Evolutionary conservation across 352 stramenopile genomes (phyloP), one percentile per base, ranked within the genome.

Genomic region (Phytopythium boreale): DNA sequence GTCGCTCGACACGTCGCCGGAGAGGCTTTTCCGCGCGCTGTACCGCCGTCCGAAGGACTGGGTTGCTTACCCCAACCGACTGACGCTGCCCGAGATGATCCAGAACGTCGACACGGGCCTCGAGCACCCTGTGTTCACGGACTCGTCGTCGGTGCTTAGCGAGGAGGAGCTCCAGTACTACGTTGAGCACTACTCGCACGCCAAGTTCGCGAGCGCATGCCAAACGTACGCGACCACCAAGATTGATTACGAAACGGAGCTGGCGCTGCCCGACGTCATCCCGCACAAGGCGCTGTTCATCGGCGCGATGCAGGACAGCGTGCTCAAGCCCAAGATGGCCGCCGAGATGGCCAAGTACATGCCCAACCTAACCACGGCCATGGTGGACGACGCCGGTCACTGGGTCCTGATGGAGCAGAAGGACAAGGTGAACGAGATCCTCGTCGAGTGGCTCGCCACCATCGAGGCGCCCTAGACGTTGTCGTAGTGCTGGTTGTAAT

Each of bases 161-260:
- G 63, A 85, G 37, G 68, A 72, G 17, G 79, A 88, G 39, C 59
- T 86, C 15, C 37, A 83, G 12, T 83, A 80, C 53, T 86, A 86
- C 62, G 49, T 87, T 15, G 49, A 69, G 29, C 57, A 73, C 59
- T 84, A 77, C 71, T 62, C 64, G 6, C 34, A 67, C 51, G 77
- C 64, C 46, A 76, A 76, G 36, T 84, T 82, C 66, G 65, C 67
- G 39, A 69, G 65, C 29, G 43, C 64, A 2, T 71, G 70, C 41
- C 76, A 71, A 64, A 74, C 71, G 50, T 85, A 85, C 67, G 68
- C 56, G 34, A 79, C 74, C 4, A 69, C 70, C 59, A 67, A 73
- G 46, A 66, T 79, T 34, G 74, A 87, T 53, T 87, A 76, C n/a
- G 69, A 80, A 53, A 74, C 61, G 19, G 74, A 84, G 67, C 68